Base-by-base conservation (phyloP, 2,329 filamentous ascomycete genomes). In the Fusarium albidum region DNA sequence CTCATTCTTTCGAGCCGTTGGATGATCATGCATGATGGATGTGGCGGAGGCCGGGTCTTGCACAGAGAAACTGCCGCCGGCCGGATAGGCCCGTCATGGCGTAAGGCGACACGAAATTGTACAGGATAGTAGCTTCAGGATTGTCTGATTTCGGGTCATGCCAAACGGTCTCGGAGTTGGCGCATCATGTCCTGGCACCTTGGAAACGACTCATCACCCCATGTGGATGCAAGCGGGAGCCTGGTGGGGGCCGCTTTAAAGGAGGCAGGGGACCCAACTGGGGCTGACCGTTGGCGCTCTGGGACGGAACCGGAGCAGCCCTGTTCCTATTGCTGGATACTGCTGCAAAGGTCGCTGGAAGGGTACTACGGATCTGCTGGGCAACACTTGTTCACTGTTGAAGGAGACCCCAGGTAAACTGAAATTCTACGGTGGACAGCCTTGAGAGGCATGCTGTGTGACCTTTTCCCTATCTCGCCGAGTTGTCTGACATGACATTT, bases 111-210 rank as follows among this genome's bases (percentile, higher is more conserved):
- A 37, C 28, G 18, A 25, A 40, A 39, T 32, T 33, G 38, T 8
- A 21, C 14, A 42, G 21, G 31, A 43, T 21, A 21, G 7, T 21
- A 21, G 21, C 21, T 27, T 21, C 14, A 39, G 31, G 28, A 49
- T 63, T 56, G 56, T 50, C 40, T 64, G 58, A 62, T 59, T 58
- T 49, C 44, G 33, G 42, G 59, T 54, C 52, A 63, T 60, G 46
- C 43, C 57, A 52, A 42, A 57, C 39, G 49, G 49, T 27, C 31
- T 58, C 31, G 44, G 29, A 34, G 45, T 47, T 54, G 34, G 46
- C 41, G 34, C 47, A 55, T 58, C 55, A 43, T 45, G 47, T 52
- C 21, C 56, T 60, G 31, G 31, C 35, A 15, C 48, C 21, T 56
- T 60, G 31, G 31, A 39, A 15, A 14, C 29, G 13, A 27, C 43